Base-by-base conservation (phyloP, 345 rosid species). In the Sisymbrium altissimum region DNA sequence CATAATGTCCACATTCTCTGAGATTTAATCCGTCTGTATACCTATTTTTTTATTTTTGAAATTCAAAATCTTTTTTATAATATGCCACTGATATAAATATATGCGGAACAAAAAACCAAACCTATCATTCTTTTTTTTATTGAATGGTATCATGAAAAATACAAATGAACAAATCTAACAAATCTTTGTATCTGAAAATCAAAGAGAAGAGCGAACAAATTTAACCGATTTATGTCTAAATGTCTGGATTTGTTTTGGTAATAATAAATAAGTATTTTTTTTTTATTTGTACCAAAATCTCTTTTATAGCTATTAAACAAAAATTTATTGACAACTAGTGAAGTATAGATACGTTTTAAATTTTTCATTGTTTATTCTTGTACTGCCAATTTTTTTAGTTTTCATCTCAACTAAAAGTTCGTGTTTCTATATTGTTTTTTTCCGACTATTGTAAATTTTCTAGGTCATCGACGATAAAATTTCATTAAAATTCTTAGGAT, bases 141-240 rank as follows among this genome's bases (percentile, higher is more conserved):
- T 3, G 7, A 8, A 39, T 65, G 35, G 58, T 33, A 19, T 30
- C 56, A 65, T 33, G 7, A 19, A 65, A 45, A 48, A 45, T 25
- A 6, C 53, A 65, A 46, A 65, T 65, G 19, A 36, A 35, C 59
- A 35, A 66, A 19, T 66, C 35, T 35, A 32, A 48, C 57, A 66
- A 33, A 52, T 65, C 70, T 48, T 65, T 65, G 32, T 48, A 48
- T 49, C 70, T 66, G 33, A 65, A 32, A 46, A 32, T 64, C 43
- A 32, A 19, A 49, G 21, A 23, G 46, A 66, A 13, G 58, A 13
- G 19, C 21, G 35, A 13, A 66, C 70, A 32, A 35, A 50, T 49
- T 35, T 49, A 49, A 35, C 48, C 14, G 29, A 48, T 49, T 25
- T 50, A 54, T 66, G 58, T 49, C 70, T 19, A 49, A 7, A 32